phyloP scores from a whole-genome alignment of 441 rosid species.

The Corymbia citriodora region DNA sequence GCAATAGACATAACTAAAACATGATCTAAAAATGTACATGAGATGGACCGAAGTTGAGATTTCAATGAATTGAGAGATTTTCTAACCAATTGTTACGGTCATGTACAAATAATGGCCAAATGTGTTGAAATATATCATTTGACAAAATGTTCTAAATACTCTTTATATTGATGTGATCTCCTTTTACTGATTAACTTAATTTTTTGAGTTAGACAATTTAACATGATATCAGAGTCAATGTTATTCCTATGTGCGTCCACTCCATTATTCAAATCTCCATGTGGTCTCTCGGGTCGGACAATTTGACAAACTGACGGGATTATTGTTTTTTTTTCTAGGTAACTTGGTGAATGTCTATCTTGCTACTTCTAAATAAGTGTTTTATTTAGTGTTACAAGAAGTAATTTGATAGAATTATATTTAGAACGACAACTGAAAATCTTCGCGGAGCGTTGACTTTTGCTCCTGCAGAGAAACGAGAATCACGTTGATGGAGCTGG shows the following conservation, averaged over 20 bases:
- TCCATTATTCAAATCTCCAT: no score
- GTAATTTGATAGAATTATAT: neutral
- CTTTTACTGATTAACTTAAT: no score
- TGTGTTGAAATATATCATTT: neutral
- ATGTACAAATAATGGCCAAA: neutral
- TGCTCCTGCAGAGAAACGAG: neutral
- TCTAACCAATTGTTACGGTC: neutral
- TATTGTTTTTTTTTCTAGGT: neutral
- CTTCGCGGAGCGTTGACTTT: neutral
- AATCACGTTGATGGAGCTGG: neutral
- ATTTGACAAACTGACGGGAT: no score
- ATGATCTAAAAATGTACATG: neutral
- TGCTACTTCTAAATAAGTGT: neutral
- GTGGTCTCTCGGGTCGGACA: no score
- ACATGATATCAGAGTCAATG: no score
- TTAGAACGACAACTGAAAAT: neutral
- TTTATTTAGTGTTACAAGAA: neutral
- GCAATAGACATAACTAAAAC: no score
- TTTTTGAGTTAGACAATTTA: no score
- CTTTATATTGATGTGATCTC: no score
- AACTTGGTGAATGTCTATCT: neutral
- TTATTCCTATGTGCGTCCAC: no score
- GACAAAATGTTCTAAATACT: no score
- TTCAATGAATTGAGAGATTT: neutral
- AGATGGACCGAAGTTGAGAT: neutral